A percentile compares a stretch with the other conserved stretches of the same genome.
Evolutionary conservation across 495 filamentous ascomycete genomes (phyloP).

Genomic region (Hypoxylon lienhwacheense): DNA sequence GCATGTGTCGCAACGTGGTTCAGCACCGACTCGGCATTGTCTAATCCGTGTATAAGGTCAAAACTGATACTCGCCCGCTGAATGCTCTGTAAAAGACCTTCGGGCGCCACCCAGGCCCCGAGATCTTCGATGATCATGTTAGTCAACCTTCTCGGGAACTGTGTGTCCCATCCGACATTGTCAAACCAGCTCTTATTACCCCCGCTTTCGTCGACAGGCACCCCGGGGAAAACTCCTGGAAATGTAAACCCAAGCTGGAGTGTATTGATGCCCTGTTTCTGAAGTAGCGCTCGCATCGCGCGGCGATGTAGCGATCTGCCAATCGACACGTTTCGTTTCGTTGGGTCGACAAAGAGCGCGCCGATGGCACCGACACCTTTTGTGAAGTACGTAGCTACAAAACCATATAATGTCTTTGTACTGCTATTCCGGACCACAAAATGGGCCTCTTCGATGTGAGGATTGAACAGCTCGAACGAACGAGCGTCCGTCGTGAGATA

Average conservation of each 20-base stretch:
- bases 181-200: slow-evolving; percentile 59
- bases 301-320: slow-evolving; percentile 82
- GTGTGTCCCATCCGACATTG: slow-evolving; percentile 51
- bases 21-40: slow-evolving; percentile 73
- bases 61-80: slow-evolving; percentile 68
- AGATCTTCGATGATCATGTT: slow-evolving; percentile 67
- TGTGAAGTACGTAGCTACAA: slow-evolving; percentile 83
- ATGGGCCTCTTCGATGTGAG: slow-evolving; percentile 72
- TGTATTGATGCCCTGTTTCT: slow-evolving; percentile 65
- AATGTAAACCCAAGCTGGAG: slow-evolving; percentile 79
- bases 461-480: slow-evolving; percentile 70
- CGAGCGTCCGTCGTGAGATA: slow-evolving; percentile 69
- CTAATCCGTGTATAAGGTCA: slow-evolving; percentile 79
- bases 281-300: slow-evolving; percentile 68
- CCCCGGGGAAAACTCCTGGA: slow-evolving; percentile 77
- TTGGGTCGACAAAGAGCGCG: slow-evolving; percentile 79
- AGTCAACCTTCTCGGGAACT: slow-evolving; percentile 56
- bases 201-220: slow-evolving; percentile 60
- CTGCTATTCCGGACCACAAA: slow-evolving; percentile 91
- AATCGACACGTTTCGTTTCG: slow-evolving; percentile 80
- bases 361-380: slow-evolving; percentile 76
- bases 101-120: slow-evolving; percentile 70
- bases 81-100: slow-evolving; percentile 69
- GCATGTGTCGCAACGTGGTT: slow-evolving; percentile 74
- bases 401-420: slow-evolving; percentile 83